These are phyloP conservation scores for Fusarium proliferatum DNA, from an alignment of 2,329 filamentous ascomycete genomes.

Conservation along the genomic window DNA sequence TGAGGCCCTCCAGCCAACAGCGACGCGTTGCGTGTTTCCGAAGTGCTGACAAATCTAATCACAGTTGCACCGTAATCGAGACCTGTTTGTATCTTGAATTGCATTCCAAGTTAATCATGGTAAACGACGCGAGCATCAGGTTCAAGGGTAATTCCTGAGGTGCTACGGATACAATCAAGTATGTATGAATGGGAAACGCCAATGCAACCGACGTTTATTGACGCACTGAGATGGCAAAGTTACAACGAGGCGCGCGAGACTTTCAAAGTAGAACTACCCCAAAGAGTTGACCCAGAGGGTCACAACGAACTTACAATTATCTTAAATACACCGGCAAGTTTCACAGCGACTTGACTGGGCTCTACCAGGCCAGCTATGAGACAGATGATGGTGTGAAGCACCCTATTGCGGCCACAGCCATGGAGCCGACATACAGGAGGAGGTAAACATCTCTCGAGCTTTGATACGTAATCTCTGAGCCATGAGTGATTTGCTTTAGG, in stretches of 20 bases:
- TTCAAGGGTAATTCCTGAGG: rapidly evolving
- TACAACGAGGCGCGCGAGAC: too few relatives aligned
- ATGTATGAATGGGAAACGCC: rapidly evolving
- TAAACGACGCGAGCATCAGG: rapidly evolving
- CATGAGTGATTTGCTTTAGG: not conserved
- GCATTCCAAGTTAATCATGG: not conserved
- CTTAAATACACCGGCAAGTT: not conserved
- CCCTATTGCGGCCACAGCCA: rapidly evolving
- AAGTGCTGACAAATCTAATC: not conserved
- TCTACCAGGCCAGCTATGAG: not conserved
- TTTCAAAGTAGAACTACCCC: rapidly evolving
- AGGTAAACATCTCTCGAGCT: not conserved
- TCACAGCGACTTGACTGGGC: not conserved
- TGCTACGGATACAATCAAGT: rapidly evolving
- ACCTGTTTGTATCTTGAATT: not conserved
- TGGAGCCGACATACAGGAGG: not conserved
- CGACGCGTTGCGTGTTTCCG: rapidly evolving
- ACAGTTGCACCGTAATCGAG: not conserved
- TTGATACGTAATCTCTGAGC: not conserved
- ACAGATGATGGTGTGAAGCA: not conserved
- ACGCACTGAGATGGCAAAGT: not conserved
- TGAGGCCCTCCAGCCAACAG: not conserved
- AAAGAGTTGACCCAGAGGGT: rapidly evolving
- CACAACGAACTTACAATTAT: rapidly evolving
- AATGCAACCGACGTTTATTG: rapidly evolving